These are phyloP conservation scores for Zangia roseola DNA, from an alignment of 768 basidiomycete genomes.

Conservation along the genomic window DNA sequence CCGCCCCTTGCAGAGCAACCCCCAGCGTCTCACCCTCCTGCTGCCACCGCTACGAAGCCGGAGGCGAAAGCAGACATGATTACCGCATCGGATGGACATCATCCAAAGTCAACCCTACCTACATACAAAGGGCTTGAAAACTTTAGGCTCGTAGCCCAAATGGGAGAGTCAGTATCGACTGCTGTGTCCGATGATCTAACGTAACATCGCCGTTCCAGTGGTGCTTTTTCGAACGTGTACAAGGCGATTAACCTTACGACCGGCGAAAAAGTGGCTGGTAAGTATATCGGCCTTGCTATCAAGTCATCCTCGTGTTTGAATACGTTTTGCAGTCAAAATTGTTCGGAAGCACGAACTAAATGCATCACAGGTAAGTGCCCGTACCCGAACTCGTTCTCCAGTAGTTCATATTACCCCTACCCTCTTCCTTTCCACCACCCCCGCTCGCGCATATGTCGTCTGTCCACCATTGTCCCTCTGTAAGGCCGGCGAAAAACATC, in stretches of 20 bases:
- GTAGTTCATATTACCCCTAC: conserved; percentile 28
- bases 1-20: conserved; percentile 36
- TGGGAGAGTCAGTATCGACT: conserved; percentile 79
- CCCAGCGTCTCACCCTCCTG: conserved; percentile 27
- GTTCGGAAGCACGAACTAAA: conserved; percentile 93
- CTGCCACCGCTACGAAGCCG: conserved; percentile 5
- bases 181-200: conserved; percentile 5
- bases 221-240: conserved; percentile 99
- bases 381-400: conserved; percentile 18
- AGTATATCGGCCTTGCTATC: conserved; percentile 11
- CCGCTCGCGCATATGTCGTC: conserved; percentile 11
- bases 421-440: conserved; percentile 11
- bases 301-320: conserved; percentile 4
- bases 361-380: conserved; percentile 77
- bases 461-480: conserved; percentile 27
- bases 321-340: conserved; percentile 68
- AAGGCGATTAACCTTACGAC: conserved; percentile 78
- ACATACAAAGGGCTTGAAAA: conserved; percentile 79
- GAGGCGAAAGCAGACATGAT: conserved; percentile 26
- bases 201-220: conserved; percentile 44
- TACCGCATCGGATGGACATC: conserved; percentile 74
- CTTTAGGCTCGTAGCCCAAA: conserved; percentile 76
- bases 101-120: conserved; percentile 79
- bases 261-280: conserved; percentile 81
- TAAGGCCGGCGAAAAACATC: conserved; percentile 89